phyloP scores from a whole-genome alignment of 371 early-diverging fungal genomes.

The Apophysomyces trapeziformis region DNA sequence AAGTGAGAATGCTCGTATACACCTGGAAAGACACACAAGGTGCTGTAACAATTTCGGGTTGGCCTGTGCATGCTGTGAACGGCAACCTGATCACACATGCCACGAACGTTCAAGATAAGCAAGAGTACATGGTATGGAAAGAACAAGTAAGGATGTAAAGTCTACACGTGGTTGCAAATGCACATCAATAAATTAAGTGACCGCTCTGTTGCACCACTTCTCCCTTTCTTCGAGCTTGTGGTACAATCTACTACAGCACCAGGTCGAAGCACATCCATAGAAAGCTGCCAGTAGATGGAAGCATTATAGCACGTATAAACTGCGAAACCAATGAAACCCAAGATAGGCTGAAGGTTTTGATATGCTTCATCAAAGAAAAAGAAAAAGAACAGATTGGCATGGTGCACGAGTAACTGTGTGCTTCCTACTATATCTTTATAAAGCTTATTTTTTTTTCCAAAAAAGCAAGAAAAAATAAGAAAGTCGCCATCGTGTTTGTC shows the following conservation, averaged over 20 bases:
- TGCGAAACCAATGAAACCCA: background rate
- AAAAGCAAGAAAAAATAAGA: conserved; percentile 1
- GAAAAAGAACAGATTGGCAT: background rate
- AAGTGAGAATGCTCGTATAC: conserved; percentile 47
- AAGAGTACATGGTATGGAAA: conserved; percentile 35
- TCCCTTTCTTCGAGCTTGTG: background rate
- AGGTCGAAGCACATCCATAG: background rate
- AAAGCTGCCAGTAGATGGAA: background rate
- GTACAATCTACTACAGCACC: background rate
- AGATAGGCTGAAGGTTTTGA: background rate
- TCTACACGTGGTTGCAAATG: conserved; percentile 5
- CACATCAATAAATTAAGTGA: conserved; percentile 4
- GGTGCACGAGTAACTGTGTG: background rate
- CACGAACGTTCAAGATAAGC: background rate
- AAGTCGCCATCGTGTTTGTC: conserved; percentile 8
- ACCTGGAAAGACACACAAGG: conserved; percentile 45
- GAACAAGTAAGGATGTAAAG: conserved; percentile 14
- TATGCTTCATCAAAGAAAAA: background rate
- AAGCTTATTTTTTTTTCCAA: background rate
- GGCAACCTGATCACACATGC: conserved; percentile 31
- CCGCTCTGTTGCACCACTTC: background rate
- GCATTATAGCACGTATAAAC: background rate
- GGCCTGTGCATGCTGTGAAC: conserved; percentile 42
- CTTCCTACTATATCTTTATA: background rate
- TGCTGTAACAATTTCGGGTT: conserved; percentile 37